A percentile compares a stretch with the other conserved stretches of the same genome.
Conservation (phyloP, 257 asterid species). For the Haberlea rhodopensis region DNA sequence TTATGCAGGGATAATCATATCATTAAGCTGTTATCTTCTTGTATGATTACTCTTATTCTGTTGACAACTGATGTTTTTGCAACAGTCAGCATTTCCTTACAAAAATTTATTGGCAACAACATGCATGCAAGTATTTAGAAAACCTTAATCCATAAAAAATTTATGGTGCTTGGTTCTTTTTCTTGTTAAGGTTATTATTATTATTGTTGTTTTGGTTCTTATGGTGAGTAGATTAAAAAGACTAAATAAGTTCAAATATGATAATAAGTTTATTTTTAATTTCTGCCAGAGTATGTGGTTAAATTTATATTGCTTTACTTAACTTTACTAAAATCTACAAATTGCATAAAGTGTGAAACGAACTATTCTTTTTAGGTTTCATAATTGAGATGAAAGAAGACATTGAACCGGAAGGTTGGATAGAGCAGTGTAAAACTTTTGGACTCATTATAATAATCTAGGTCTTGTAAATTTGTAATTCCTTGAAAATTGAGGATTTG, state of each 20-base stretch:
- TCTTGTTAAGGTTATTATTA: not conserved
- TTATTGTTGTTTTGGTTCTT: not conserved
- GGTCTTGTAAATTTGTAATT: conserved; percentile 20
- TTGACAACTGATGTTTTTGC: not conserved
- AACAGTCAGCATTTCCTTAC: not conserved
- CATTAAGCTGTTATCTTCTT: not conserved
- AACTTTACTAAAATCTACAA: not conserved
- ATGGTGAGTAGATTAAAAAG: not conserved
- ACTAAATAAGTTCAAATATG: not conserved
- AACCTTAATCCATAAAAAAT: not conserved
- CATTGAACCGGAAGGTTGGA: not conserved
- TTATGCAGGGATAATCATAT: not conserved
- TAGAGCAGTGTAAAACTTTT: not conserved
- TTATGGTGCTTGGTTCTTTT: not conserved
- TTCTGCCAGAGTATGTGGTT: not conserved
- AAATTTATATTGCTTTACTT: not conserved
- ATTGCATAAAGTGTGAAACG: not conserved
- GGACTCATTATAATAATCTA: not conserved
- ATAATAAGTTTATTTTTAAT: not conserved
- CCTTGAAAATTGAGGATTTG: conserved; percentile 20
- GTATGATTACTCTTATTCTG: not conserved
- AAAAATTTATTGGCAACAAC: not conserved
- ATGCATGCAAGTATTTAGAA: not conserved
- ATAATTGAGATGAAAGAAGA: not conserved
- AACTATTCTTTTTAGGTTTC: not conserved